These are phyloP conservation scores for Botryotinia convoluta DNA, from an alignment of 2,329 filamentous ascomycete species.

Conservation along the genomic window DNA sequence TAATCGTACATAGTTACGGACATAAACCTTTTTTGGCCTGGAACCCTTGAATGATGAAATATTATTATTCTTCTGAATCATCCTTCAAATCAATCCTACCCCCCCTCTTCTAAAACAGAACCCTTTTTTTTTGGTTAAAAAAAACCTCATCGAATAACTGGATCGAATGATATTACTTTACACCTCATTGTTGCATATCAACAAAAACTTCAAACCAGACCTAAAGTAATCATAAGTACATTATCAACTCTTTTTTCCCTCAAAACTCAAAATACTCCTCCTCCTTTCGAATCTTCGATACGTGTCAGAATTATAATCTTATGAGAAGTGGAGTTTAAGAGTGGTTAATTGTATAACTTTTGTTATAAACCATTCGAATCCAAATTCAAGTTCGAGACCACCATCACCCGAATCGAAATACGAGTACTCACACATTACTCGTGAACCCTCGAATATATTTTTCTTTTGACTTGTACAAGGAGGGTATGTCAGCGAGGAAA, in stretches of 20 bases:
- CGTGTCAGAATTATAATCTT: not conserved
- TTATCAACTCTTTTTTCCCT: not conserved
- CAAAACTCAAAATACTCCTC: not conserved
- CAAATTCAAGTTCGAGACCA: not conserved
- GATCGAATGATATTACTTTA: conserved; percentile 2
- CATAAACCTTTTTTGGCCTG: not conserved
- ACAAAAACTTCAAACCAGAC: not conserved
- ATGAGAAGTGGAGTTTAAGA: not conserved
- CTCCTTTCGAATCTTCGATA: not conserved
- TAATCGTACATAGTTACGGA: not conserved
- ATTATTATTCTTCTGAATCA: not conserved
- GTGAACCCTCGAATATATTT: not conserved
- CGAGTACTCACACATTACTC: not conserved
- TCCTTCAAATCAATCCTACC: not conserved
- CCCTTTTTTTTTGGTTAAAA: not conserved
- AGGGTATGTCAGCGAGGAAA: not conserved
- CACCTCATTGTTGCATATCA: not conserved
- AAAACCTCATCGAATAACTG: not conserved
- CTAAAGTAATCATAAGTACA: not conserved
- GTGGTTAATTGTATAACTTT: not conserved
- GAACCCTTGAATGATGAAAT: not conserved
- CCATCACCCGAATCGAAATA: not conserved
- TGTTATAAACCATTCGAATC: not conserved
- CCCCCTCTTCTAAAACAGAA: not conserved
- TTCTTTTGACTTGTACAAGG: not conserved